Conservation (phyloP, 371 early-diverging fungal genomes). For the Globomyces sp. region DNA sequence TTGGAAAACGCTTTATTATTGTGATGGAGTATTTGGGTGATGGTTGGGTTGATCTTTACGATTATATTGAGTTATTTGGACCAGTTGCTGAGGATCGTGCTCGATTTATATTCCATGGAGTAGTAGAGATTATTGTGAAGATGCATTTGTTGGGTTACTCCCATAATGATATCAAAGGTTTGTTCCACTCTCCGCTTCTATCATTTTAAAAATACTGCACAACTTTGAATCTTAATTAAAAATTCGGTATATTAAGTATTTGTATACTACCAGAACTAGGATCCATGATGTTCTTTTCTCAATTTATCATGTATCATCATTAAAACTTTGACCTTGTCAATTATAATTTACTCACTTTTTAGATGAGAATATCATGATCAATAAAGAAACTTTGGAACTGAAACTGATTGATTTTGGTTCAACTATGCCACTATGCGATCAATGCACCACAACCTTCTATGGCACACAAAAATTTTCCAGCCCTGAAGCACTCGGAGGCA, state of each 20-base stretch:
- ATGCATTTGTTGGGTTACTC: slow-evolving; percentile 38
- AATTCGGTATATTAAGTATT: too few species aligned
- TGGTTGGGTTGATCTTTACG: slow-evolving; percentile 52
- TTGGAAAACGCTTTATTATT: slow-evolving; percentile 35
- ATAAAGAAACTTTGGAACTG: slow-evolving; percentile 41
- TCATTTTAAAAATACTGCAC: not conserved
- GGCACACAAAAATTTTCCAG: slow-evolving; percentile 54
- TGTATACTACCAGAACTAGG: too few species aligned
- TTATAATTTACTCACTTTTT: not conserved
- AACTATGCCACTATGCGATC: slow-evolving; percentile 31
- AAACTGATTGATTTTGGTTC: slow-evolving; percentile 58
- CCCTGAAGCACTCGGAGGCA: slow-evolving; percentile 43
- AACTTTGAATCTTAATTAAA: too few species aligned
- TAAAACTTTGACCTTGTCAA: too few species aligned
- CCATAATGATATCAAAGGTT: slow-evolving; percentile 57
- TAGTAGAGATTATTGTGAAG: slow-evolving; percentile 35
- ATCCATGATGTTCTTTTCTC: too few species aligned
- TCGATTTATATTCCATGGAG: slow-evolving; percentile 40
- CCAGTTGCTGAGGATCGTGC: slow-evolving; percentile 42
- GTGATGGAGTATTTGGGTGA: slow-evolving; percentile 55
- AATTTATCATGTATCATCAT: too few species aligned
- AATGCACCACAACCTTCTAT: slow-evolving; percentile 40
- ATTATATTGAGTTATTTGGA: slow-evolving; percentile 48
- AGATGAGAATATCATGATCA: slow-evolving; percentile 57
- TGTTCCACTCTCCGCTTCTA: too few species aligned